Evolutionary conservation across 768 basidiomycete genomes (phyloP).

Genomic region (Coprinopsis sp.): DNA sequence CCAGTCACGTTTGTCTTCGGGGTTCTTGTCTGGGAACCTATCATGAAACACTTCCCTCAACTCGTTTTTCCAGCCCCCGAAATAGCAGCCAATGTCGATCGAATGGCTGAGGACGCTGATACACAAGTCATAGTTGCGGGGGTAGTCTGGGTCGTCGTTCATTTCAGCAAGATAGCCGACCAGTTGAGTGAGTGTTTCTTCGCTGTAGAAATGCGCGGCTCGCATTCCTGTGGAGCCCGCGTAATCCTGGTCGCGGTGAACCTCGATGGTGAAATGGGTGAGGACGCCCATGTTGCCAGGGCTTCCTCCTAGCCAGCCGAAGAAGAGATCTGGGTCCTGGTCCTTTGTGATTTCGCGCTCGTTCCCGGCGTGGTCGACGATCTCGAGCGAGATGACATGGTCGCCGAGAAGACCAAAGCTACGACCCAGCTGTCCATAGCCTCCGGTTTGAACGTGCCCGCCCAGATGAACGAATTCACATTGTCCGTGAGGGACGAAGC

Average conservation of each 20-base stretch:
- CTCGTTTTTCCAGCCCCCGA: conserved; percentile 2
- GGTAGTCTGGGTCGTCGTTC: conserved; percentile 8
- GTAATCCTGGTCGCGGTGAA: conserved; percentile 9
- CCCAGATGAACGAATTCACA: conserved; percentile 9
- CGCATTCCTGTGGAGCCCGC: conserved; percentile 5
- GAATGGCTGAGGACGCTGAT: conserved; percentile 6
- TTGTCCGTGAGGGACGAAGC: conserved; percentile 10
- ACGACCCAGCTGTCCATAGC: too few species aligned
- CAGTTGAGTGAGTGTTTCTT: conserved; percentile 6
- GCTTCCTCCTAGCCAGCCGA: too few species aligned
- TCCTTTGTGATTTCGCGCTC: conserved; percentile 5
- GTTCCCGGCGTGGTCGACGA: conserved; percentile 5
- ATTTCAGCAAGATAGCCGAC: conserved; percentile 8
- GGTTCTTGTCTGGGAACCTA: conserved; percentile 6
- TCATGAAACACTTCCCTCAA: conserved; percentile 2
- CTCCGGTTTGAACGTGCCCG: too few species aligned
- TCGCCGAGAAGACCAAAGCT: too few species aligned
- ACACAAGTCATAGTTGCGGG: conserved; percentile 11
- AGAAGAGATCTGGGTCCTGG: conserved; percentile 5
- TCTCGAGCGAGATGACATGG: conserved; percentile 6
- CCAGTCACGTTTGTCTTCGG: conserved; percentile 5
- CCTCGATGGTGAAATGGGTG: conserved; percentile 11
- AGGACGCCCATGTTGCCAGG: conserved; percentile 12
- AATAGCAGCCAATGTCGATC: too few species aligned
- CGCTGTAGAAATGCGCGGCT: conserved; percentile 5